Conservation (phyloP, 352 stramenopile species). For the Globisporangium paddicum region DNA sequence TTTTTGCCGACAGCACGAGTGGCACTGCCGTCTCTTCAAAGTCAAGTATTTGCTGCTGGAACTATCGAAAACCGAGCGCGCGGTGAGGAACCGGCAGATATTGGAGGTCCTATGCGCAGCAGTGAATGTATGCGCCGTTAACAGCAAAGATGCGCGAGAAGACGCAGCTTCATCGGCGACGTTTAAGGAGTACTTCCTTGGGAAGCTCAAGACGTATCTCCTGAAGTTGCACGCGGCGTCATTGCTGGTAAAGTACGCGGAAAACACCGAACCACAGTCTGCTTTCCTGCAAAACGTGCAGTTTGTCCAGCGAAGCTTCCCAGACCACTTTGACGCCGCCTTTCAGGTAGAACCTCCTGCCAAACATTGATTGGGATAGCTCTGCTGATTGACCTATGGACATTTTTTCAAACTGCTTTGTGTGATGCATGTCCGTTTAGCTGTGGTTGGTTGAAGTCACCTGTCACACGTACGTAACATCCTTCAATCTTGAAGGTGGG, state of each 20-base stretch:
- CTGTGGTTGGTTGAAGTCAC: slow-evolving; percentile 64
- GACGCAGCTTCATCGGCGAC: background rate
- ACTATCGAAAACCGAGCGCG: slow-evolving; percentile 34
- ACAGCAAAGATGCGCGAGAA: slow-evolving; percentile 3
- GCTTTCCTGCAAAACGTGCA: slow-evolving; percentile 43
- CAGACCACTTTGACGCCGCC: slow-evolving; percentile 32
- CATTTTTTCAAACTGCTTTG: background rate
- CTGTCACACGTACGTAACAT: slow-evolving; percentile 48
- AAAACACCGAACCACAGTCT: slow-evolving; percentile 12
- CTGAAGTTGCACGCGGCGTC: slow-evolving; percentile 47
- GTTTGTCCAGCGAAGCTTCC: slow-evolving; percentile 40
- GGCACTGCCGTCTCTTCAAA: slow-evolving; percentile 44
- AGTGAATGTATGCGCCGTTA: slow-evolving; percentile 25
- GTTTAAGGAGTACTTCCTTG: slow-evolving; percentile 47
- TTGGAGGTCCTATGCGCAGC: slow-evolving; percentile 49
- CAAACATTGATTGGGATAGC: background rate
- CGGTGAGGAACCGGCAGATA: slow-evolving; percentile 28
- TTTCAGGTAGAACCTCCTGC: slow-evolving; percentile 54
- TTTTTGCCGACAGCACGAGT: slow-evolving; percentile 23
- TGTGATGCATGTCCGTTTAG: slow-evolving; percentile 17
- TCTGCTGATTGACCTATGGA: background rate
- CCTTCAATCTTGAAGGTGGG: slow-evolving; percentile 20
- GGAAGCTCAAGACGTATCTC: slow-evolving; percentile 45
- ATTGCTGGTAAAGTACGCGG: slow-evolving; percentile 22
- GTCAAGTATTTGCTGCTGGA: slow-evolving; percentile 47